These are phyloP conservation scores for Stipa capillata DNA, from an alignment of 176 grass and related monocot genomes.

Conservation along the genomic window DNA sequence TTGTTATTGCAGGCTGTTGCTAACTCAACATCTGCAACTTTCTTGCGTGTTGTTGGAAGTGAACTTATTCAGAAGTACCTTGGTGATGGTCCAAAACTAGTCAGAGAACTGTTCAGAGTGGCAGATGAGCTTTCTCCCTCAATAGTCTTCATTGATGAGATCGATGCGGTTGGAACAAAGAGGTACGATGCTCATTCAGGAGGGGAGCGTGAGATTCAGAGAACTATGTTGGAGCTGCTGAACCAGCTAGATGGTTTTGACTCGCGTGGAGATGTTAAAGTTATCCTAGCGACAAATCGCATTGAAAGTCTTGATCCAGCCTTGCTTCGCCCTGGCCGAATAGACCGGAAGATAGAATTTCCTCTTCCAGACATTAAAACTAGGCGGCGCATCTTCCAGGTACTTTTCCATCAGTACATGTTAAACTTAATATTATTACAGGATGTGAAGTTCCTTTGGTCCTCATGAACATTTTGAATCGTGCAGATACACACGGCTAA, in stretches of 20 bases:
- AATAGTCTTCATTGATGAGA: slow-evolving; percentile 91
- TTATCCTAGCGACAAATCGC: slow-evolving; percentile 85
- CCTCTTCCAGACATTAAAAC: slow-evolving; percentile 87
- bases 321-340: slow-evolving; percentile 74
- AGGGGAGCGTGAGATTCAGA: slow-evolving; percentile 87
- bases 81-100: slow-evolving; percentile 83
- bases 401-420: neutral
- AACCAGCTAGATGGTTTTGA: slow-evolving; percentile 95
- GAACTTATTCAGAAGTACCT: slow-evolving; percentile 92
- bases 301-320: slow-evolving; percentile 87
- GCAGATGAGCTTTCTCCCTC: slow-evolving; percentile 82
- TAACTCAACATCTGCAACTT: slow-evolving; percentile 84
- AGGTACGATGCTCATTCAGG: slow-evolving; percentile 94
- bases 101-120: slow-evolving; percentile 82
- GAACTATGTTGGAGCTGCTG: slow-evolving; percentile 80
- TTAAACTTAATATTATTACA: neutral
- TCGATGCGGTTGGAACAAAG: slow-evolving; percentile 85
- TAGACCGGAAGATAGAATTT: slow-evolving; percentile 83
- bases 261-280: slow-evolving; percentile 80
- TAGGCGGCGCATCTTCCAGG: slow-evolving; percentile 75
- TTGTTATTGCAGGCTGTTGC: slow-evolving; percentile 54
- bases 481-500: slow-evolving; percentile 76
- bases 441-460: neutral
- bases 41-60: slow-evolving; percentile 85
- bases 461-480: slow-evolving; percentile 4